These are phyloP conservation scores for Rhynchospora tenuis DNA, from an alignment of 176 grass and related monocot species.

Conservation along the genomic window DNA sequence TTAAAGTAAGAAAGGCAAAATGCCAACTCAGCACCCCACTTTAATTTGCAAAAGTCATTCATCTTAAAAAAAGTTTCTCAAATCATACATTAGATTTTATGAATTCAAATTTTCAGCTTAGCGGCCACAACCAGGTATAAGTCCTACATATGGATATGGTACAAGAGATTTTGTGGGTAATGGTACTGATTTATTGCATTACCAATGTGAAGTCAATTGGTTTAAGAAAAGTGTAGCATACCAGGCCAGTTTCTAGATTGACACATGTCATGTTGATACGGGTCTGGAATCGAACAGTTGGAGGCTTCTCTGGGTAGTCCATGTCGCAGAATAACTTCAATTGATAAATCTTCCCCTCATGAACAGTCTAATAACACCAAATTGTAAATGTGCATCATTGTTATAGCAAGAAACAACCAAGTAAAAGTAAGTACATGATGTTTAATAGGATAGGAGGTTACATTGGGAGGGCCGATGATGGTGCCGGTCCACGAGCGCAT, in stretches of 20 bases:
- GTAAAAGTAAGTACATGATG: neutral
- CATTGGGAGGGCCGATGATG: slow-evolving; percentile 73
- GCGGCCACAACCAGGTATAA: too few species aligned
- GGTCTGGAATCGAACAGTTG: slow-evolving; percentile 63
- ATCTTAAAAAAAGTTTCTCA: neutral
- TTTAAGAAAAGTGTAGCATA: slow-evolving; percentile 7
- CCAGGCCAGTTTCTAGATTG: slow-evolving; percentile 57
- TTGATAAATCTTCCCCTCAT: slow-evolving; percentile 75
- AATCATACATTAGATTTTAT: neutral
- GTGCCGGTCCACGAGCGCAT: slow-evolving; percentile 82
- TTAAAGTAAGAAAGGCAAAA: neutral
- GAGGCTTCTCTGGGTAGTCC: slow-evolving; percentile 78
- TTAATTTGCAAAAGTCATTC: slow-evolving; percentile 59
- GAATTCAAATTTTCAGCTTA: too few species aligned
- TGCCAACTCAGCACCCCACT: slow-evolving; percentile 58
- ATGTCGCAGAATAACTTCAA: slow-evolving; percentile 76
- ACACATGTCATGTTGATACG: slow-evolving; percentile 75
- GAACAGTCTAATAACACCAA: slow-evolving; percentile 47
- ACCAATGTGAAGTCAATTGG: neutral
- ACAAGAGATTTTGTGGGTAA: neutral
- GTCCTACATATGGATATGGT: too few species aligned
- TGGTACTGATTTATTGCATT: neutral
- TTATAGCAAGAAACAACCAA: neutral
- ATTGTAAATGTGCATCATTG: neutral
- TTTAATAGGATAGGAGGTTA: neutral